phyloP scores from a whole-genome alignment of 257 asterid genomes.

The Ballota nigra region DNA sequence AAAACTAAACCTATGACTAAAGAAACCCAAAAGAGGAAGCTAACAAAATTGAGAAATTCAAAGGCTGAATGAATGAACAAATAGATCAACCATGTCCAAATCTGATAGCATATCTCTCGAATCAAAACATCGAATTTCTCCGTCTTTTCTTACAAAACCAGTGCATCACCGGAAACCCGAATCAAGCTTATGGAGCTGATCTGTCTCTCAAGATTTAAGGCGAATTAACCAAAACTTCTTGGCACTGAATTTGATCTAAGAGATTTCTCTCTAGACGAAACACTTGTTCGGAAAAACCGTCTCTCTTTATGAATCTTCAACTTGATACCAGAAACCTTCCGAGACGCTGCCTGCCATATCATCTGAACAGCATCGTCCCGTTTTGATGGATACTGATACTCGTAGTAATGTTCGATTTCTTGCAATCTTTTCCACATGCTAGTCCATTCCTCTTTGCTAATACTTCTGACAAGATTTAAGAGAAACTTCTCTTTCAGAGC shows the following conservation, averaged over 20 bases:
- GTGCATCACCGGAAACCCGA: neutral
- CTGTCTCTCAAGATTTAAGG: neutral
- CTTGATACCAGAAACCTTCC: constrained; percentile 44
- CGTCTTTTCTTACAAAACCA: neutral
- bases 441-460: constrained; percentile 54
- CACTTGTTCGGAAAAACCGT: constrained; percentile 22
- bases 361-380: constrained; percentile 59
- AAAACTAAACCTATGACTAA: neutral
- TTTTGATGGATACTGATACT: constrained; percentile 50
- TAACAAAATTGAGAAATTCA: constrained; percentile 17
- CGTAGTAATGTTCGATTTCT: constrained; percentile 40
- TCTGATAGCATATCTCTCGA: neutral
- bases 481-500: constrained; percentile 41
- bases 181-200: neutral
- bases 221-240: constrained; percentile 27
- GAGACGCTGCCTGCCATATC: constrained; percentile 55
- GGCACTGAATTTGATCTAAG: constrained; percentile 30
- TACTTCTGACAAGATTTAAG: constrained; percentile 37
- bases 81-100: constrained; percentile 11
- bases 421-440: constrained; percentile 50
- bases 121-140: neutral
- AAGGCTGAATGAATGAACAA: constrained; percentile 30
- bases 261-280: neutral
- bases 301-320: constrained; percentile 29
- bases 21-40: neutral